Evolutionary conservation across 2,329 filamentous ascomycete species (phyloP), one percentile per base, ranked within the genome.

Genomic region (Cordyceps cicadae): DNA sequence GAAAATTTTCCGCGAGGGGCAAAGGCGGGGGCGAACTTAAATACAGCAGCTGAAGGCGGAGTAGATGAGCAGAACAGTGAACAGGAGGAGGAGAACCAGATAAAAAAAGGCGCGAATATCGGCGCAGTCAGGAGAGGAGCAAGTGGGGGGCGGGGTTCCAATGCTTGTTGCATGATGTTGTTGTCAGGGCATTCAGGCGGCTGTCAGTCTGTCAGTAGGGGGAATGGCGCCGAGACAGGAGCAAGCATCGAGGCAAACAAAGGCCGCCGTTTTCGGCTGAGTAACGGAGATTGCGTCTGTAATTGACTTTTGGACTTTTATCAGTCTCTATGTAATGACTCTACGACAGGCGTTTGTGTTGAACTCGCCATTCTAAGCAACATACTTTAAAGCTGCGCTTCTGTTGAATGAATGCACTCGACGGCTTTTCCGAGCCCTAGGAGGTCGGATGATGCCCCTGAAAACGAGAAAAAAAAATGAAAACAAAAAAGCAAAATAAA

Each of bases 31-130:
- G 58, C 52, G 58, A 50, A 50, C 51, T 60, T 46, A 29, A 48
- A 60, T 60, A 51, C 46, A 54, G 21, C n/a, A 29, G n/a, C 41
- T 46, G 41, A 48, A 52, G 50, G 50, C 58, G 58, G 58, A 60
- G 58, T 50, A 41, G 58, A 50, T 51, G 43, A 54, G 58, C 58
- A 60, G 58, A 60, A 60, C 39, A 11, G n/a, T 54, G 58, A 60
- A 60, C 39, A 11, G n/a, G 37, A 12, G 11, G 37, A 43, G 39
- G 6, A 43, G 2, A 3, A 15, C 12, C n/a, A 32, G 48, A 26
- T 12, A 51, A 34, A 49, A 29, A 3, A 32, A 32, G 19, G 6
- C 26, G 26, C 26, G 26, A 19, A n/a, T 9, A 51, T 34, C 26
- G 48, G 48, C 48, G 15, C 39, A 12, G 37, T 41, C 37, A 41